Evolutionary conservation across 2,329 filamentous ascomycete species (phyloP).

Genomic region (Cephalotrichum gorgonifer): DNA sequence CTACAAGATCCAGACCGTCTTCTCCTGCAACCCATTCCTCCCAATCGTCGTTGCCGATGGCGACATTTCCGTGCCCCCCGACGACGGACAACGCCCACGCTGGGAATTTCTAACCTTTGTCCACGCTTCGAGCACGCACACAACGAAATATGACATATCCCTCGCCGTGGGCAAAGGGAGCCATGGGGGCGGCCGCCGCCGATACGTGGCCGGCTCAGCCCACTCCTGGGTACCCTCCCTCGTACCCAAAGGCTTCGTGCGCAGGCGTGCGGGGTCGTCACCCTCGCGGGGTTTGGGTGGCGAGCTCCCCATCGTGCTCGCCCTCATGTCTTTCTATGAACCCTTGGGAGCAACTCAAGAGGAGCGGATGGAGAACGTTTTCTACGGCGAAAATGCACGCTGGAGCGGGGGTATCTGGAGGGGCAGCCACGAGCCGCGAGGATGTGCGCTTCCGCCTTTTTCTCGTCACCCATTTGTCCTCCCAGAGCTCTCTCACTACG

Average conservation of each 20-base stretch:
- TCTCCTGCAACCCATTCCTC: slow-evolving; percentile 24
- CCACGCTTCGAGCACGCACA: background rate
- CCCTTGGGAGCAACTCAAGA: background rate
- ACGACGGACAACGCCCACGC: background rate
- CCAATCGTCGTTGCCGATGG: slow-evolving; percentile 20
- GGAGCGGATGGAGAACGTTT: background rate
- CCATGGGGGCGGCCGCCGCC: slow-evolving; percentile 7
- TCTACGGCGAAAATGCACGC: background rate
- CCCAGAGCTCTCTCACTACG: background rate
- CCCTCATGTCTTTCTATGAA: slow-evolving; percentile 25
- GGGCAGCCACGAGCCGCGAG: background rate
- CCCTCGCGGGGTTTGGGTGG: slow-evolving; percentile 23
- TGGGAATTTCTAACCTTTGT: background rate
- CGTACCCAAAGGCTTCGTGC: slow-evolving; percentile 20
- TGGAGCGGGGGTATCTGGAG: background rate
- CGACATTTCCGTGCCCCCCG: slow-evolving; percentile 9
- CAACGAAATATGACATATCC: background rate
- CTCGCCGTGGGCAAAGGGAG: slow-evolving; percentile 7
- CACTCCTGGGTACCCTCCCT: slow-evolving; percentile 28
- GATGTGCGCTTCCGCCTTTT: background rate
- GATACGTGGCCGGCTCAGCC: slow-evolving; percentile 19
- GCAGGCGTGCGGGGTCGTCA: slow-evolving; percentile 1
- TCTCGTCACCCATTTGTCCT: background rate
- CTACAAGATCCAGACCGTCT: slow-evolving; percentile 20
- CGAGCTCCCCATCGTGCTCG: slow-evolving; percentile 26